Evolutionary conservation across 164 flowering plant genomes (phyloP).

Genomic region (Dillenia suffruticosa): DNA sequence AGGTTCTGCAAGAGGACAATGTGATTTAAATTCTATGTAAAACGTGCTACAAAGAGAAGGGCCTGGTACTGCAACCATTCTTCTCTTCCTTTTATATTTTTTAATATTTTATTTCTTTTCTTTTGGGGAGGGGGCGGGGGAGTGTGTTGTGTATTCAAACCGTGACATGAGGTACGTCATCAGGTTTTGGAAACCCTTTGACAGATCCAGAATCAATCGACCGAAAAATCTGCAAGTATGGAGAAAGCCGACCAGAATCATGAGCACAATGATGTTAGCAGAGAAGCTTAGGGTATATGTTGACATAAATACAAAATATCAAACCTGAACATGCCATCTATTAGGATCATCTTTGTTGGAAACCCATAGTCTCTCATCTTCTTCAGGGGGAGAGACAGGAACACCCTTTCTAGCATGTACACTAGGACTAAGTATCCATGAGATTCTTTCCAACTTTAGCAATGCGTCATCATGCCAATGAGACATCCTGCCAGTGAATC

Average conservation of each 20-base stretch:
- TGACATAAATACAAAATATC: not conserved
- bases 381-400: conserved; percentile 31
- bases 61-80: too few species aligned
- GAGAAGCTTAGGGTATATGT: too few species aligned
- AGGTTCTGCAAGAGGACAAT: conserved; percentile 54
- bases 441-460: conserved; percentile 69
- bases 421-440: conserved; percentile 83
- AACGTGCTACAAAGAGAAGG: too few species aligned
- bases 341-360: conserved; percentile 56
- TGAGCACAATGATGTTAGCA: not conserved
- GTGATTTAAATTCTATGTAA: not conserved
- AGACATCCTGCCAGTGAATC: conserved; percentile 29
- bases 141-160: conserved; percentile 21
- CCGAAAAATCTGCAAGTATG: conserved; percentile 58
- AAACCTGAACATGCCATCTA: conserved; percentile 87
- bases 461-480: conserved; percentile 73
- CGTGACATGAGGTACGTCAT: conserved; percentile 30
- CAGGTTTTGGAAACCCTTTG: conserved; percentile 56
- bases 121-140: too few species aligned
- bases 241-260: conserved; percentile 10
- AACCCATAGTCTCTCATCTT: conserved; percentile 46
- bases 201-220: conserved; percentile 89
- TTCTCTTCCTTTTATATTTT: too few species aligned
- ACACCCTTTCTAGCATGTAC: conserved; percentile 21
- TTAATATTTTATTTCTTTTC: too few species aligned